Conservation (phyloP, 345 rosid species). For the Camelina hispida region DNA sequence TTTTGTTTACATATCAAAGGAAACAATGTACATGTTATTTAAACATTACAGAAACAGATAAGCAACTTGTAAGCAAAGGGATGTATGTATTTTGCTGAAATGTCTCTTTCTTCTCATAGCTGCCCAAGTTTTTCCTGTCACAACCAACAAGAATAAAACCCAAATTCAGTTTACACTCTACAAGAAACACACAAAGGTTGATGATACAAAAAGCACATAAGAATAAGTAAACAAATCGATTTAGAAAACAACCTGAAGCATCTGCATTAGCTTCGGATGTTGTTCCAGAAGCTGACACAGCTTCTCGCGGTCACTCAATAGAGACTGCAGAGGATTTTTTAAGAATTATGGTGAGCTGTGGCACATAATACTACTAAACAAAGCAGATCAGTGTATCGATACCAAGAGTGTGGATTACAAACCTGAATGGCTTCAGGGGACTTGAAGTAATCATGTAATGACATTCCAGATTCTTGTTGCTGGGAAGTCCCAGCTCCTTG, state of each 20-base stretch:
- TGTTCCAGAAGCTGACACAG: slow-evolving; percentile 98
- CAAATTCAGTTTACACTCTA: slow-evolving; percentile 27
- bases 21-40: slow-evolving; percentile 43
- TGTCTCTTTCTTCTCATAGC: slow-evolving; percentile 47
- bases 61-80: slow-evolving; percentile 15
- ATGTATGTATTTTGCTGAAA: slow-evolving; percentile 6
- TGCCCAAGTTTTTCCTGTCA: slow-evolving; percentile 86
- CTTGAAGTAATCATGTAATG: slow-evolving; percentile 83
- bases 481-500: slow-evolving; percentile 65
- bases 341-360: slow-evolving; percentile 24
- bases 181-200: slow-evolving; percentile 21
- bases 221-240: slow-evolving; percentile 4
- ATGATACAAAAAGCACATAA: slow-evolving; percentile 6
- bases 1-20: slow-evolving; percentile 24
- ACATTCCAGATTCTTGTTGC: slow-evolving; percentile 80
- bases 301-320: slow-evolving; percentile 88
- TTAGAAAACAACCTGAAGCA: slow-evolving; percentile 79
- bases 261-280: slow-evolving; percentile 94
- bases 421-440: slow-evolving; percentile 98
- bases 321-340: slow-evolving; percentile 57
- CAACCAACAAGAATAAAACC: slow-evolving; percentile 32
- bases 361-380: slow-evolving; percentile 13
- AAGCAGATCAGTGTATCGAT: slow-evolving; percentile 21
- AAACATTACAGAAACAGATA: slow-evolving; percentile 12
- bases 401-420: slow-evolving; percentile 15